Evolutionary conservation across 1,284 basidiomycete species (phyloP).

Genomic region (Fistulinella cinereoalba): DNA sequence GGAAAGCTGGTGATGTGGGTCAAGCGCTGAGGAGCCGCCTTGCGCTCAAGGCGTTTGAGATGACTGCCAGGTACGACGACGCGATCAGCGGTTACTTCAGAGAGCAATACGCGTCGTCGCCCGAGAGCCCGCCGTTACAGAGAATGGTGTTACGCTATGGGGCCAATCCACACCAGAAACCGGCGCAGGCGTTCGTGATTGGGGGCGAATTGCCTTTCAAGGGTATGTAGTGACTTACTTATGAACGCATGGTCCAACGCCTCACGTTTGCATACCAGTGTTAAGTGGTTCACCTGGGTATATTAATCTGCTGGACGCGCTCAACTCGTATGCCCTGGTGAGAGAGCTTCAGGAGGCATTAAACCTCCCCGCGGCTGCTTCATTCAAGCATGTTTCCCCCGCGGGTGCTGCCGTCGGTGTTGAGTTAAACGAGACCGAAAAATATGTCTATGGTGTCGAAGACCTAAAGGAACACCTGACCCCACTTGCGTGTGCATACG

Average conservation of each 20-base stretch:
- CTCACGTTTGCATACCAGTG: conserved; percentile 44
- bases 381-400: conserved; percentile 99
- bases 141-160: conserved; percentile 91
- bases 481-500: conserved; percentile 90
- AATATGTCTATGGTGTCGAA: conserved; percentile 95
- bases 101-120: conserved; percentile 88
- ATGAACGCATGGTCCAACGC: neutral
- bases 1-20: conserved; percentile 70
- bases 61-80: conserved; percentile 92
- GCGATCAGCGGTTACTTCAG: conserved; percentile 98
- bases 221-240: conserved; percentile 47
- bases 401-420: conserved; percentile 94
- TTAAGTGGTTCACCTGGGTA: conserved; percentile 96
- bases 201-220: conserved; percentile 92
- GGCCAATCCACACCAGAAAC: conserved; percentile 98
- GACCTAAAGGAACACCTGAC: conserved; percentile 90
- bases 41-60: conserved; percentile 97
- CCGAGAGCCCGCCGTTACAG: conserved; percentile 73
- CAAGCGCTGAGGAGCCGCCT: conserved; percentile 74
- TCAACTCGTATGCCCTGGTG: conserved; percentile 97
- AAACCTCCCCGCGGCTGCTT: conserved; percentile 90
- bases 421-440: conserved; percentile 81
- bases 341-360: conserved; percentile 89
- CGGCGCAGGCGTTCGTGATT: conserved; percentile 94
- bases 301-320: conserved; percentile 98